phyloP scores from a whole-genome alignment of 2,329 filamentous ascomycete genomes.

The Didymella lethalis region DNA sequence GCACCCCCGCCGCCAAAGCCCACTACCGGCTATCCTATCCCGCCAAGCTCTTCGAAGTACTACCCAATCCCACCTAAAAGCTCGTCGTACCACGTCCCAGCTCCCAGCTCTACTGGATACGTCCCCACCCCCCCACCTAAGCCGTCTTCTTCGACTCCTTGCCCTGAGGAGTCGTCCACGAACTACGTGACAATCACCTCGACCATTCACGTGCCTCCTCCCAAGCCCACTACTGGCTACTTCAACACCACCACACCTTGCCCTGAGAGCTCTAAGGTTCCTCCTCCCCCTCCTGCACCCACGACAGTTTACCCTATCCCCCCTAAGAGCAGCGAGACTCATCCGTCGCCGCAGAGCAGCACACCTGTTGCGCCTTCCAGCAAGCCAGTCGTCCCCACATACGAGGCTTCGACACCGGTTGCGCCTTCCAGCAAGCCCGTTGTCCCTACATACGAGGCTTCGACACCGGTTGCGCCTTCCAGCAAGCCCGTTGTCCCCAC shows the following conservation, averaged over 20 bases:
- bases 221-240: constrained; percentile 19
- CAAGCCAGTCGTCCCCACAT: neutral
- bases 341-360: constrained; percentile 6
- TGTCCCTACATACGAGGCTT: neutral
- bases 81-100: neutral
- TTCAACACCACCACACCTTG: constrained; percentile 18
- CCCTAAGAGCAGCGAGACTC: constrained; percentile 11
- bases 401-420: constrained; percentile 13
- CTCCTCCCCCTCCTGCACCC: constrained; percentile 15
- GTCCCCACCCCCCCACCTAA: neutral
- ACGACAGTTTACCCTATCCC: constrained; percentile 18
- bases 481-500: neutral
- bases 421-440: constrained; percentile 13
- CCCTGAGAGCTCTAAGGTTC: constrained; percentile 14
- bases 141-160: neutral
- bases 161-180: neutral
- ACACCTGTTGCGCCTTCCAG: constrained; percentile 10
- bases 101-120: neutral
- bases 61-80: neutral
- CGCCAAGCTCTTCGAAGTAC: neutral
- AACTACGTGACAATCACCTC: neutral
- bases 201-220: constrained; percentile 7
- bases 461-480: neutral
- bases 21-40: neutral
- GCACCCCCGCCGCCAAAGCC: constrained; percentile 7